Evolutionary conservation across 164 flowering plant species (phyloP), one percentile per base, ranked within the genome.

Genomic region (Aristolochia fimbriata): DNA sequence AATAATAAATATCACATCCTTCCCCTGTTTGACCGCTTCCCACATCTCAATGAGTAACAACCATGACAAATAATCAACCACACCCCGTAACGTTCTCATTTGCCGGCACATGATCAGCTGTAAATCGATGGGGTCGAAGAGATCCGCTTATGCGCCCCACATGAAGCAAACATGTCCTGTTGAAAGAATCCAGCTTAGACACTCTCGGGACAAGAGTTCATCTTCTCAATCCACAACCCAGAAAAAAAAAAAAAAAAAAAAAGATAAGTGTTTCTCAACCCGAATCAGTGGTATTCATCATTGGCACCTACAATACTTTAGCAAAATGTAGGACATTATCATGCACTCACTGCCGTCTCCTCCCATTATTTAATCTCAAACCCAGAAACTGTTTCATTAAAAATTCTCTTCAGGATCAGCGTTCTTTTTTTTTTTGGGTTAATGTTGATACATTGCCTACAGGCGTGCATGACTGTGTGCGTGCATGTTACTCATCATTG

Each of bases 381-480:
- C 30, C 27, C 23, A 6, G 56, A 52, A 22, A 15, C 4, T 10
- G 3, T 16, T 27, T 13, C 30, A 22, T 52, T 2, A 8, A 8
- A 52, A 52, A 27, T 23, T 23, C 56, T 13, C 3, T n/a, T 27
- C 23, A 52, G 15, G 4, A 16, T 22, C 15, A 6, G 30, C 13
- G 19, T 22, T 22, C 7, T 4, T 51, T 11, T 53, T 20, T n/a
- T 55, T 11, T 30, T 23, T 25, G 30, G 30, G 15, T 24, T 30
- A 30, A 56, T 56, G 31, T 25, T 31, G 58, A 56, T 30, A 3
- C 21, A 19, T 54, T 31, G 9, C 45, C 30, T 30, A 19, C 58
- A 56, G 27, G 58, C 58, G 45, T 56, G 58, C 58, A 33, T 56
- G 46, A 30, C 37, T 55, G 58, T n/a, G 19, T 16, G 25, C 58